Percentiles rank a stretch among this genome's conserved stretches.
These are phyloP conservation scores for Pulicaria dysenterica DNA, from an alignment of 129 eudicot species.

Conservation along the genomic window DNA sequence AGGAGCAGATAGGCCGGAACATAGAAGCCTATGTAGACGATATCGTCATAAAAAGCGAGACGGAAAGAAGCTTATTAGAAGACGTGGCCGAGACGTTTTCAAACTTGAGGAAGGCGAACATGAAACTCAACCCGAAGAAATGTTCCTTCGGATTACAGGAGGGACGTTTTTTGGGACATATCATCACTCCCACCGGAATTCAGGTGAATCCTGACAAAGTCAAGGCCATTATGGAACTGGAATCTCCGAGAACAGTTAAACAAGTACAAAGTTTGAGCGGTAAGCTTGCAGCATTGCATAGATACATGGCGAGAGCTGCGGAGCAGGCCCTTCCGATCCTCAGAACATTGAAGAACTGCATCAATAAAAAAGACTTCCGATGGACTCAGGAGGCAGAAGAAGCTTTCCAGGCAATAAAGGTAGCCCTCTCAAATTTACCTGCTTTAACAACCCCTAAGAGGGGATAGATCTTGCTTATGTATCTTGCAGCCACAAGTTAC, in stretches of 20 bases:
- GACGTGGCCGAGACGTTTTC: background rate
- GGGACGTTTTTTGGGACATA: background rate
- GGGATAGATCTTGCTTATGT: too few relatives aligned
- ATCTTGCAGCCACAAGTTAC: too few relatives aligned
- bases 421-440: too few relatives aligned
- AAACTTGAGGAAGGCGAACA: background rate
- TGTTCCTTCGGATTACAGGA: too few relatives aligned
- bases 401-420: too few relatives aligned
- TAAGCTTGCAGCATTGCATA: background rate
- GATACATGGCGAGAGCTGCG: background rate
- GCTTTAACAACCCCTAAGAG: too few relatives aligned
- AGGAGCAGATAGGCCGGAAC: background rate
- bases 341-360: too few relatives aligned
- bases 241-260: too few relatives aligned
- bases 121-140: background rate
- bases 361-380: too few relatives aligned
- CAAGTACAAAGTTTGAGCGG: background rate
- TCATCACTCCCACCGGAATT: background rate
- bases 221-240: background rate
- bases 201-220: background rate
- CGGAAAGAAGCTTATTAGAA: accelerated
- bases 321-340: background rate
- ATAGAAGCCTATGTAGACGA: background rate
- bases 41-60: background rate
- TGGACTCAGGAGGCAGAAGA: too few relatives aligned